Base-by-base conservation (phyloP, 805 yeast species). In the Kuraishia hungarica region DNA sequence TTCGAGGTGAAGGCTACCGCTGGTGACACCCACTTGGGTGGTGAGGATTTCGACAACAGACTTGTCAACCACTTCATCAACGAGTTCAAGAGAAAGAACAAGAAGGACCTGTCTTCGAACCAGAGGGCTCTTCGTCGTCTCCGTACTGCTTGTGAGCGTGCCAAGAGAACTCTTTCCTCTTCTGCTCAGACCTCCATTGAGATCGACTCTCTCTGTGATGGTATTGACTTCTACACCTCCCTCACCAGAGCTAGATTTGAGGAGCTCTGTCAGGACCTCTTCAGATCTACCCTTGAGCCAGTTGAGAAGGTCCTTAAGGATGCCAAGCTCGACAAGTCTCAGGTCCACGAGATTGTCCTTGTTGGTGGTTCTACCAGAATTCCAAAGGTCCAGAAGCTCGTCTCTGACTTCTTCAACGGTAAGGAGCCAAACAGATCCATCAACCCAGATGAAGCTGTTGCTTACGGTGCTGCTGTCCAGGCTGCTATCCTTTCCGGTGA, bases 291-390 rank as follows among this genome's bases (percentile, higher is more conserved):
- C 58, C 72, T 91, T 63, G 96, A 89, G 64, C 97, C 97, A 61
- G 97, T 92, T 64, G 97, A 91, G 81, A 88, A 87, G 79, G 97
- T 91, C 54, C 80, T 92, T 75, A 85, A 83, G 73, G 97, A 92
- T 73, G 80, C 97, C 64, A 87, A 88, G 79, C 76, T 89, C 66
- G 96, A 88, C 80, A 91, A 92, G 82, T 81, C 96, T 53, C 83
- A 82, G 68, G 91, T 92, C 64, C 80, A 91, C 74, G 97, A 92
- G 80, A 88, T 91, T 69, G 97, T 91, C 64, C 80, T 91, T 54
- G 97, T 91, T 66, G 97, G 97, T 82, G 97, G 97, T 76, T 91
- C 97, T 61, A 92, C 97, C 64, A 91, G 97, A 86, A 91, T 91
- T 78, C 97, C 97, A 79, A 91, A 89, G 80, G 86, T 92, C 64